These are phyloP conservation scores for Tylopilus plumbeoviolaceoides DNA, from an alignment of 768 basidiomycete species.

Conservation along the genomic window DNA sequence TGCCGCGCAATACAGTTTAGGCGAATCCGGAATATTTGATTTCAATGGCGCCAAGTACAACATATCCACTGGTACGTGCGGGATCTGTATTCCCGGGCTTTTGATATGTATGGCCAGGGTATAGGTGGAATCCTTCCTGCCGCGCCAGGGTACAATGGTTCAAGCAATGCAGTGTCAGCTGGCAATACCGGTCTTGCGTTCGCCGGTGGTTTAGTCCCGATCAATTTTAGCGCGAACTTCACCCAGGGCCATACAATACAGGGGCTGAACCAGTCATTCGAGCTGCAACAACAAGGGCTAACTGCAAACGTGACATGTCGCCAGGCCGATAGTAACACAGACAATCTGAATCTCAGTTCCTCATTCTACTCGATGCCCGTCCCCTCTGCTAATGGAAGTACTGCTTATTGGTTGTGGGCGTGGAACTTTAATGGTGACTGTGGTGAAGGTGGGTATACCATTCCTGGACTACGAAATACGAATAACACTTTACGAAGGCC, in stretches of 20 bases:
- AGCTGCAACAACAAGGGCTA: slow-evolving; percentile 16
- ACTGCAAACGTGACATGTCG: slow-evolving; percentile 12
- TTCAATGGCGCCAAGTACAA: slow-evolving; percentile 20
- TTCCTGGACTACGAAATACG: neutral
- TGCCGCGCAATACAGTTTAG: slow-evolving; percentile 8
- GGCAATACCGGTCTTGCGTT: neutral
- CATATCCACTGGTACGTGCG: slow-evolving; percentile 9
- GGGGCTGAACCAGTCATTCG: neutral
- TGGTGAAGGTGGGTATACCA: neutral
- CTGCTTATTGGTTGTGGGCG: slow-evolving; percentile 4
- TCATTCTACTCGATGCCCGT: neutral
- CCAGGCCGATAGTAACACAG: neutral
- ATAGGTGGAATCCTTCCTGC: slow-evolving; percentile 12
- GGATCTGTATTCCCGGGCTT: too few species aligned
- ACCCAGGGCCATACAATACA: neutral
- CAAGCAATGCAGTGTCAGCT: neutral
- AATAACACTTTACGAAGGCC: neutral
- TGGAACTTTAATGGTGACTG: slow-evolving; percentile 1
- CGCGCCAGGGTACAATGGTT: neutral
- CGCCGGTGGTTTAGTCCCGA: slow-evolving; percentile 4
- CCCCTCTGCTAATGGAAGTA: neutral
- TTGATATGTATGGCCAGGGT: neutral
- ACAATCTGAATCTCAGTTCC: neutral
- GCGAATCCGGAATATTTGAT: slow-evolving; percentile 4
- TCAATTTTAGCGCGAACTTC: neutral